These are phyloP conservation scores for Crassisporium funariophilum DNA, from an alignment of 768 basidiomycete species.

Conservation along the genomic window DNA sequence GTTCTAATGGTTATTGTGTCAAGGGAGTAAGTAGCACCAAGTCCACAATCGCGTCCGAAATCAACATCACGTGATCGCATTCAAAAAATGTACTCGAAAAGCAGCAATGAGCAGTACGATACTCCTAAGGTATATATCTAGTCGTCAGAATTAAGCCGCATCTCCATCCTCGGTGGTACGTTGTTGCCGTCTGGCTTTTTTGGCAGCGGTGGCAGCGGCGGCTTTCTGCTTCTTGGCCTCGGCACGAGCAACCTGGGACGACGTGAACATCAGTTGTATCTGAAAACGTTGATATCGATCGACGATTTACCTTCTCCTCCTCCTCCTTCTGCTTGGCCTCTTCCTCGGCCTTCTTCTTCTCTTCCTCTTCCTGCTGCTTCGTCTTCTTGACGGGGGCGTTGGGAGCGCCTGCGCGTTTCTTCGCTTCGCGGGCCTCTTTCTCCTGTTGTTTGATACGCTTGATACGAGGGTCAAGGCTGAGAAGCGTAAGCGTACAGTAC, in stretches of 20 bases:
- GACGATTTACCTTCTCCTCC: constrained; percentile 84
- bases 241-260: constrained; percentile 58
- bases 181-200: constrained; percentile 78
- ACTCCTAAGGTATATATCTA: no score
- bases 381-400: constrained; percentile 64
- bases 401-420: constrained; percentile 60
- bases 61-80: background rate
- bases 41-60: no score
- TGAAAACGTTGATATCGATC: no score
- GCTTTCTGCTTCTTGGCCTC: constrained; percentile 86
- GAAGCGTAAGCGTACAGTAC: background rate
- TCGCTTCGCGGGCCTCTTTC: constrained; percentile 91
- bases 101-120: no score
- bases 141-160: background rate
- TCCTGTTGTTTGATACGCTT: constrained; percentile 96
- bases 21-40: no score
- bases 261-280: no score
- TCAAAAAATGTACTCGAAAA: background rate
- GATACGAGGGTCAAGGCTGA: constrained; percentile 85
- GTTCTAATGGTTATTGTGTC: no score
- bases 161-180: constrained; percentile 48
- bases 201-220: constrained; percentile 86
- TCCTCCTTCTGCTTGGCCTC: constrained; percentile 80
- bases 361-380: constrained; percentile 74
- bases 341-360: constrained; percentile 71